Evolutionary conservation across 257 asterid species (phyloP).

Genomic region (Leonotis leonurus): DNA sequence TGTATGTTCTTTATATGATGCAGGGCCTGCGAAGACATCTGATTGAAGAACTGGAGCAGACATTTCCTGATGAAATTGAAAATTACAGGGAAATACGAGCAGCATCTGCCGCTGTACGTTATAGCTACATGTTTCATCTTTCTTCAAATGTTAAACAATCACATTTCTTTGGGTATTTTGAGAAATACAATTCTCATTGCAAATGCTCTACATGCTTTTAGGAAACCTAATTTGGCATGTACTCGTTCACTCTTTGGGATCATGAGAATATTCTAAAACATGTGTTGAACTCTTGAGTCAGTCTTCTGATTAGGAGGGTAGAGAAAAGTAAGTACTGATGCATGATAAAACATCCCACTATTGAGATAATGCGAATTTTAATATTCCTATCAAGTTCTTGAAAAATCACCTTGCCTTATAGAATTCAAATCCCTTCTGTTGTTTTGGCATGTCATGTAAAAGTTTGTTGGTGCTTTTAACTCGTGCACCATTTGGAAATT

Average conservation of each 20-base stretch:
- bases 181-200: no score
- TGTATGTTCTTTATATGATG: no score
- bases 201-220: no score
- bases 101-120: slow-evolving; percentile 77
- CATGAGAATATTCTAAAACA: no score
- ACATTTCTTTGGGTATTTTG: no score
- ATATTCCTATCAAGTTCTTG: background rate
- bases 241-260: no score
- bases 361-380: background rate
- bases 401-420: background rate
- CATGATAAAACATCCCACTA: background rate
- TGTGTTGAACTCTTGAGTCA: no score
- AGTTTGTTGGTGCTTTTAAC: background rate
- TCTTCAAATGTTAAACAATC: no score
- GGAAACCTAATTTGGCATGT: no score
- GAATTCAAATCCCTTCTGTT: background rate
- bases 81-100: slow-evolving; percentile 69
- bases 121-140: no score
- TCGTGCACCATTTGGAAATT: background rate
- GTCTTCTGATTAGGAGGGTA: background rate
- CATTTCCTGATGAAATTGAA: slow-evolving; percentile 84
- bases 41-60: slow-evolving; percentile 77
- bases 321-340: background rate
- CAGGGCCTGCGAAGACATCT: slow-evolving; percentile 49
- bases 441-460: background rate